Conservation (phyloP, 768 basidiomycete genomes). For the Leccinum disarticulatum region DNA sequence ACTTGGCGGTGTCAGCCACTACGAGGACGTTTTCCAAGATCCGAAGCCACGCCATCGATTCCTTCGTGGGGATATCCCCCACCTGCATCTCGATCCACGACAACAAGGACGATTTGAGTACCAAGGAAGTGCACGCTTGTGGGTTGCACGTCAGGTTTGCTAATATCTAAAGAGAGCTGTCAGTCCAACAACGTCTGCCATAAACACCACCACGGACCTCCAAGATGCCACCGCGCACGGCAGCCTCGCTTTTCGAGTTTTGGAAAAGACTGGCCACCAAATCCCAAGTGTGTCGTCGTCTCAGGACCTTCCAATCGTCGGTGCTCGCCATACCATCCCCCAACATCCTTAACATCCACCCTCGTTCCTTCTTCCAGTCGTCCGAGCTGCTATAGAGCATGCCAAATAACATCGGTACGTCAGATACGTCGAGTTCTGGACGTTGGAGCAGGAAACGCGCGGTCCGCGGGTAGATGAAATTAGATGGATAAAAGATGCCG, state of each 20-base stretch:
- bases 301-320: constrained; percentile 80
- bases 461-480: constrained; percentile 84
- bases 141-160: constrained; percentile 70
- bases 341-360: constrained; percentile 84
- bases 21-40: constrained; percentile 64
- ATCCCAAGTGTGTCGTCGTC: constrained; percentile 86
- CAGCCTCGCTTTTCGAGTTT: constrained; percentile 52
- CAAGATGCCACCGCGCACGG: constrained; percentile 57
- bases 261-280: constrained; percentile 81
- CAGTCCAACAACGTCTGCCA: not conserved
- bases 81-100: constrained; percentile 84
- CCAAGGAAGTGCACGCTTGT: constrained; percentile 67
- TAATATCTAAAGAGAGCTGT: constrained; percentile 51
- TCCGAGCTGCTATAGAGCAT: constrained; percentile 81
- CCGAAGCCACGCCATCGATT: constrained; percentile 60
- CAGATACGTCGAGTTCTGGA: constrained; percentile 71
- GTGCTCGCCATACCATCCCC: constrained; percentile 74
- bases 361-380: constrained; percentile 84
- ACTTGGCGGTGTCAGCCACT: constrained; percentile 47
- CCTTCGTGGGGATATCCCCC: constrained; percentile 23
- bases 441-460: constrained; percentile 90
- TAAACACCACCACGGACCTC: constrained; percentile 49
- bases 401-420: constrained; percentile 88
- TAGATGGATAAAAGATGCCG: constrained; percentile 82
- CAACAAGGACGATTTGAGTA: constrained; percentile 67